phyloP scores from a whole-genome alignment of 1,139 yeast genomes.

The Geotrichum bryndzae region DNA sequence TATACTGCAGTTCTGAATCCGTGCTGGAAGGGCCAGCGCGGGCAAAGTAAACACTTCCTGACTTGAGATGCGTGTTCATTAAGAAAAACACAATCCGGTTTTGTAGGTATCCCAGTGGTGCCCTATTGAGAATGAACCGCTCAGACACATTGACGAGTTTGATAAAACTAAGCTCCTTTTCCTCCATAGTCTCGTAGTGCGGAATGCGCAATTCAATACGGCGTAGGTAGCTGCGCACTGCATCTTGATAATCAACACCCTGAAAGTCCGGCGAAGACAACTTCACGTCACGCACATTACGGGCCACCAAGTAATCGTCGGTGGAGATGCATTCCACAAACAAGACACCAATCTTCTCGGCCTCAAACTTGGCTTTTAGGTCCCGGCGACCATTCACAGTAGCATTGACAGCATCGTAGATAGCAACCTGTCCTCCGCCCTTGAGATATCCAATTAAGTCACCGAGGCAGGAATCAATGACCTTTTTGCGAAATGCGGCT shows the following conservation, averaged over 20 bases:
- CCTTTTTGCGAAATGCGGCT: conserved; percentile 49
- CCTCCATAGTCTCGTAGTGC: conserved; percentile 45
- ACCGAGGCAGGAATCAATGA: conserved; percentile 57
- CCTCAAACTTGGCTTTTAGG: conserved; percentile 48
- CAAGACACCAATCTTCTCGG: conserved; percentile 53
- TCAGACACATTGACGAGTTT: conserved; percentile 86
- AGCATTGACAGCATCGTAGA: conserved; percentile 93
- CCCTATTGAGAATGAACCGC: conserved; percentile 68
- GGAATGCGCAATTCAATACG: conserved; percentile 43
- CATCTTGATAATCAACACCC: conserved; percentile 54
- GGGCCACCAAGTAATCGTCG: conserved; percentile 59
- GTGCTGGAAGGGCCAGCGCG: conserved; percentile 41
- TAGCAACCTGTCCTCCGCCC: conserved; percentile 81
- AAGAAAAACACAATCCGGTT: conserved; percentile 84
- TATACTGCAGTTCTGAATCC: conserved; percentile 29
- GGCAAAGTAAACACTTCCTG: conserved; percentile 84
- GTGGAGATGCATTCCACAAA: conserved; percentile 87
- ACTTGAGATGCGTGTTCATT: conserved; percentile 79
- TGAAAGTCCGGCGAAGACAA: conserved; percentile 79
- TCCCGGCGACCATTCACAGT: conserved; percentile 59
- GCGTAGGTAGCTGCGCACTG: conserved; percentile 40
- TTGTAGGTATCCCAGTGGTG: conserved; percentile 79
- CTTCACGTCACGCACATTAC: conserved; percentile 78
- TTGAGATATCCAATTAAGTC: conserved; percentile 70
- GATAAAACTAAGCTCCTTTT: conserved; percentile 58